A percentile compares a stretch with the other conserved stretches of the same genome.
phyloP scores from a whole-genome alignment of 2,329 filamentous ascomycete genomes.

The Tolypocladium tundrense region DNA sequence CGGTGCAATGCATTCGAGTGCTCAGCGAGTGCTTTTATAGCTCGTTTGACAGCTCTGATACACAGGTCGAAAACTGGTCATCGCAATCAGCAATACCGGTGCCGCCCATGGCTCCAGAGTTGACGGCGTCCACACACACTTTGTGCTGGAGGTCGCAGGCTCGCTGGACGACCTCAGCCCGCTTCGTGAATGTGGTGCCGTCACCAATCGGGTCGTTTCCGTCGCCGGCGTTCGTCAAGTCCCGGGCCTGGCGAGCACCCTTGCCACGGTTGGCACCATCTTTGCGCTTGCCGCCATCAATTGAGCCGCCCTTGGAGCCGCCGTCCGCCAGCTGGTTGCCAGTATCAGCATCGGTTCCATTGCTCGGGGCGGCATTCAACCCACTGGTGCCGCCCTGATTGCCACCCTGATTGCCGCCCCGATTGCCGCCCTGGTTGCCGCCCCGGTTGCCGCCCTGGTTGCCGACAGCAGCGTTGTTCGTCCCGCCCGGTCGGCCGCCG shows the following conservation, averaged over 20 bases:
- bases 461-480: not conserved
- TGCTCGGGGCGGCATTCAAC: not conserved
- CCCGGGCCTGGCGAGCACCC: slow-evolving; percentile 8
- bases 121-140: slow-evolving; percentile 45
- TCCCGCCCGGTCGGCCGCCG: not conserved
- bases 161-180: slow-evolving; percentile 45
- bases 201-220: not conserved
- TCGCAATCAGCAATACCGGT: slow-evolving; percentile 41
- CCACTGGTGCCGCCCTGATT: slow-evolving; percentile 3
- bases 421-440: not conserved
- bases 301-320: not conserved
- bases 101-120: slow-evolving; percentile 32
- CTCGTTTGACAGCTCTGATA: slow-evolving; percentile 15
- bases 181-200: slow-evolving; percentile 46
- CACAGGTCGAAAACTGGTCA: slow-evolving; percentile 37
- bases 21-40: not conserved
- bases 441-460: slow-evolving; percentile 1
- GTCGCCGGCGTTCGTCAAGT: slow-evolving; percentile 26
- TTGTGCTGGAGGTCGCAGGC: slow-evolving; percentile 57
- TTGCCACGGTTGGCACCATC: slow-evolving; percentile 9
- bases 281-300: slow-evolving; percentile 5
- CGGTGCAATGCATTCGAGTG: not conserved
- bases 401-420: not conserved
- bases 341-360: not conserved
- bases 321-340: not conserved